Conservation (phyloP, 148 eudicot species). For the Cornus kousa region DNA sequence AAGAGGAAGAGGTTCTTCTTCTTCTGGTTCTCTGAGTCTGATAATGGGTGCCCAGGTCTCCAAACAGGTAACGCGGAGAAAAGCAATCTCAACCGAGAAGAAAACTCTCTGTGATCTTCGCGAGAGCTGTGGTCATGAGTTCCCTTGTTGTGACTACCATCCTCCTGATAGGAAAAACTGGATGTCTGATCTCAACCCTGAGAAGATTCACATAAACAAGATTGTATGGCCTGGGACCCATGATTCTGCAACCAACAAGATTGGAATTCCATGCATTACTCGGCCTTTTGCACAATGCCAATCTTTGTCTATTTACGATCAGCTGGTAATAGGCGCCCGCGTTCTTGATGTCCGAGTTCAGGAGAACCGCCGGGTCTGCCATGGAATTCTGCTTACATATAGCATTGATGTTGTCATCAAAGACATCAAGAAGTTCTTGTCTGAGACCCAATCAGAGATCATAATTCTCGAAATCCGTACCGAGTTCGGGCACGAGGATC, state of each 20-base stretch:
- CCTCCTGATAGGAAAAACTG: conserved; percentile 72
- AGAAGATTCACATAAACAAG: conserved; percentile 48
- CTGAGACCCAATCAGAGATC: conserved; percentile 80
- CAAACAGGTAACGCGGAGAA: conserved; percentile 52
- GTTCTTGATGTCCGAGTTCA: conserved; percentile 75
- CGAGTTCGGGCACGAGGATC: conserved; percentile 83
- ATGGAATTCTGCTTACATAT: conserved; percentile 70
- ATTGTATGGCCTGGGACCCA: conserved; percentile 95
- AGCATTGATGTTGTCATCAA: conserved; percentile 65
- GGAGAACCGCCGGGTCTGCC: conserved; percentile 76
- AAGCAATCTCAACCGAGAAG: conserved; percentile 42
- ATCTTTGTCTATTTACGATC: conserved; percentile 68
- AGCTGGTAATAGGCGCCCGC: conserved; percentile 70
- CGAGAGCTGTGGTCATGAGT: conserved; percentile 50
- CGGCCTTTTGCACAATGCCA: conserved; percentile 96
- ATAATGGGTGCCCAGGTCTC: conserved; percentile 73
- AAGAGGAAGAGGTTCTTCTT: conserved; percentile 9
- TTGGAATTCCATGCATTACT: conserved; percentile 65
- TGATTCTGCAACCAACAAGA: conserved; percentile 83
- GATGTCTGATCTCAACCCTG: conserved; percentile 72
- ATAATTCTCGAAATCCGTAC: conserved; percentile 85
- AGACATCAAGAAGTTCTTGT: conserved; percentile 63
- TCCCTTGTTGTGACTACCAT: conserved; percentile 62
- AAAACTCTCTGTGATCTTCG: conserved; percentile 49
- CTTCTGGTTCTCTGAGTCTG: conserved; percentile 15